Conservation (phyloP, 2,329 filamentous ascomycete species). For the Pseudogymnoascus sp. region DNA sequence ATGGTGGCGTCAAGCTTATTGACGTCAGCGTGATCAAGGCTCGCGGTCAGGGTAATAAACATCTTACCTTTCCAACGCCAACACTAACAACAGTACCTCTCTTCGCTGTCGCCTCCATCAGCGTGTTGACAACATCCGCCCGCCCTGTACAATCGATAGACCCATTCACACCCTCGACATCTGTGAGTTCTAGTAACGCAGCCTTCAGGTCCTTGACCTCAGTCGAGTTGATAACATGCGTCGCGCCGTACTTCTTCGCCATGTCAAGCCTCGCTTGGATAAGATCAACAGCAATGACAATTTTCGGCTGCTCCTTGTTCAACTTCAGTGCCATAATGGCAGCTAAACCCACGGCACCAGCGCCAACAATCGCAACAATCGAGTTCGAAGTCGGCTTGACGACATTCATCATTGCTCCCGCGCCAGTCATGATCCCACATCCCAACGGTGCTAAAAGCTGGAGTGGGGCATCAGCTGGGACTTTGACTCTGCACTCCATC, state of each 20-base stretch:
- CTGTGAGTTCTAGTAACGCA: conserved; percentile 13
- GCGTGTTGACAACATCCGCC: conserved; percentile 12
- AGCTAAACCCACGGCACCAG: conserved; percentile 35
- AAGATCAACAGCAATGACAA: conserved; percentile 41
- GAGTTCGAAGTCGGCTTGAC: conserved; percentile 24
- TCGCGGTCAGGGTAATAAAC: background rate
- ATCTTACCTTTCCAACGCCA: conserved; percentile 14
- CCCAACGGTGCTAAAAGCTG: conserved; percentile 34
- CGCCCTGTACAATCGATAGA: conserved; percentile 19
- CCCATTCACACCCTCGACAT: conserved; percentile 15
- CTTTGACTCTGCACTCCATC: conserved; percentile 20
- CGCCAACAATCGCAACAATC: conserved; percentile 32
- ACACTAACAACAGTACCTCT: conserved; percentile 18
- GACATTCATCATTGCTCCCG: conserved; percentile 35
- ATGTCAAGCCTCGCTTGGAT: conserved; percentile 35
- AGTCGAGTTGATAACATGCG: conserved; percentile 17
- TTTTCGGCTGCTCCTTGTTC: conserved; percentile 7
- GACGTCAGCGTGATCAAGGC: background rate
- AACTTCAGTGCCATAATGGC: conserved; percentile 34
- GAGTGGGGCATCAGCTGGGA: conserved; percentile 20
- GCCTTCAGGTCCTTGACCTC: conserved; percentile 13
- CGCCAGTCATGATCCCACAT: conserved; percentile 39
- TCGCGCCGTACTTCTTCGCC: conserved; percentile 38
- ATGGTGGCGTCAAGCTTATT: conserved; percentile 15
- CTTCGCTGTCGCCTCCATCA: conserved; percentile 18